phyloP scores from a whole-genome alignment of 169 alveolate species.

The Plasmodium yoelii region DNA sequence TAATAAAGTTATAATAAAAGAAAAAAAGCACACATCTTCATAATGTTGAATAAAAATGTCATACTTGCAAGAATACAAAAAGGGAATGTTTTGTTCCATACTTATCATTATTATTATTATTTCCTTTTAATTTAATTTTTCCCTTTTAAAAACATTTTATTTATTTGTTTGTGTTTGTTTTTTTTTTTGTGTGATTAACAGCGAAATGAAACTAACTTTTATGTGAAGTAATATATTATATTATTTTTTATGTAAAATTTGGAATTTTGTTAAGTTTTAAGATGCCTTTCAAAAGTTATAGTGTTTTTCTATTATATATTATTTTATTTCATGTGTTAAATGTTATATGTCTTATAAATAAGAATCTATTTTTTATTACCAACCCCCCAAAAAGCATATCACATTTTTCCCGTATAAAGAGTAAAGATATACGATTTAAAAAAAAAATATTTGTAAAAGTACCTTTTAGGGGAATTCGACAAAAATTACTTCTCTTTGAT shows the following conservation, averaged over 20 bases:
- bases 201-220: not conserved
- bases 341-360: conserved; percentile 6
- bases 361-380: conserved; percentile 7
- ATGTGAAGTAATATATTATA: not conserved
- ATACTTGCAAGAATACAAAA: too few relatives aligned
- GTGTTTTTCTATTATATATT: conserved; percentile 8
- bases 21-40: too few relatives aligned
- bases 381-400: not conserved
- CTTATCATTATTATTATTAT: not conserved
- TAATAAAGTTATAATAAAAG: too few relatives aligned
- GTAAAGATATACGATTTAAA: conserved; percentile 1
- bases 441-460: not conserved
- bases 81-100: too few relatives aligned
- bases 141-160: conserved; percentile 13
- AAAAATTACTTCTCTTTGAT: conserved; percentile 18
- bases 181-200: not conserved
- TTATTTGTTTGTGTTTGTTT: not conserved
- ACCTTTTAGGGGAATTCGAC: conserved; percentile 1
- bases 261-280: not conserved
- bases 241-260: not conserved
- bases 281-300: conserved; percentile 15
- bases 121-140: not conserved
- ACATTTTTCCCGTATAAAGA: not conserved
- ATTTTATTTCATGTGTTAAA: conserved; percentile 17
- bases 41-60: too few relatives aligned